Conservation (phyloP, 495 filamentous ascomycete genomes). For the Neurospora sp. region DNA sequence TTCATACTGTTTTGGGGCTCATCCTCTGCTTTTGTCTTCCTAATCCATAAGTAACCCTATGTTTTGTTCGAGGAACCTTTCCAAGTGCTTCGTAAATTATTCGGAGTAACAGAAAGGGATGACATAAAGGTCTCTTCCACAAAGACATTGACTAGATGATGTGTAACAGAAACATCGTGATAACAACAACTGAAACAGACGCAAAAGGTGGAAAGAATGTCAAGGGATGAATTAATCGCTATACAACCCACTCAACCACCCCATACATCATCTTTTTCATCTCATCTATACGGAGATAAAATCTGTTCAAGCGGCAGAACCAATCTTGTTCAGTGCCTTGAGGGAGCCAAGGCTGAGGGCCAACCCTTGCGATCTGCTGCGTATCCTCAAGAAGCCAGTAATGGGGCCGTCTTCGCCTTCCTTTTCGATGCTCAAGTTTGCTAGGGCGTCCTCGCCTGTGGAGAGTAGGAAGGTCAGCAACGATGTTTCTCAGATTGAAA, state of each 20-base stretch:
- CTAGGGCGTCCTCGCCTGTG: slow-evolving; percentile 93
- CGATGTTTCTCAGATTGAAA: not conserved
- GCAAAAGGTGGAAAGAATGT: not conserved
- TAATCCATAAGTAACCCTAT: not conserved
- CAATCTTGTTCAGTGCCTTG: slow-evolving; percentile 87
- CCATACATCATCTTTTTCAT: not conserved
- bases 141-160: not conserved
- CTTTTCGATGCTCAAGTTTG: slow-evolving; percentile 96
- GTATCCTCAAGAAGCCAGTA: slow-evolving; percentile 97
- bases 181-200: not conserved
- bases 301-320: slow-evolving; percentile 31
- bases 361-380: slow-evolving; percentile 92
- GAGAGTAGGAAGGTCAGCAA: slow-evolving; percentile 10
- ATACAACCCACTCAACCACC: not conserved
- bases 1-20: not conserved
- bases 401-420: slow-evolving; percentile 92
- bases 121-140: not conserved
- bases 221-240: not conserved
- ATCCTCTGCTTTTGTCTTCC: not conserved
- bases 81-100: no score
- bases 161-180: not conserved
- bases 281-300: not conserved
- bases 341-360: slow-evolving; percentile 88
- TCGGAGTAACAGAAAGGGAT: no score
- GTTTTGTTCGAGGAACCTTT: no score